Evolutionary conservation across 106 monocot genomes (phyloP).

Genomic region (Triglochin maritima): DNA sequence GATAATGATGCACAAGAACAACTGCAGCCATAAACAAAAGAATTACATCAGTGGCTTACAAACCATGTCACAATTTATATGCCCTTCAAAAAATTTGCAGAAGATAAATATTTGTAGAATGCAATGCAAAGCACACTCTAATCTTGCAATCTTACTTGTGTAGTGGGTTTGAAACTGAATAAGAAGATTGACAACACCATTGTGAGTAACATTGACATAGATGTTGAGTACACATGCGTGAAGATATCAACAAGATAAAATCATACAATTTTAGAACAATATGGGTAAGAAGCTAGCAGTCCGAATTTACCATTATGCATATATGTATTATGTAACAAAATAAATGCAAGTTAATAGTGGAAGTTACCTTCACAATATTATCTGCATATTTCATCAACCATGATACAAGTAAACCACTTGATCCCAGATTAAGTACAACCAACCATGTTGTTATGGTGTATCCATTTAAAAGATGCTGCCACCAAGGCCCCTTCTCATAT

Average conservation of each 20-base stretch:
- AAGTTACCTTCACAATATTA: constrained; percentile 85
- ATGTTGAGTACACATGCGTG: constrained; percentile 69
- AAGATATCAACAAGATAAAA: background rate
- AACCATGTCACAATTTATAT: no score
- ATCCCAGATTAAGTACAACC: constrained; percentile 90
- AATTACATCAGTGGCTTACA: background rate
- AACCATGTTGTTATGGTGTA: constrained; percentile 89
- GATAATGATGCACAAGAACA: constrained; percentile 85
- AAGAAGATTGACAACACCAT: constrained; percentile 66
- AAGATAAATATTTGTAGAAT: background rate
- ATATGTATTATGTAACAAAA: no score
- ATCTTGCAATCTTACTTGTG: constrained; percentile 39
- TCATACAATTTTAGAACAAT: background rate
- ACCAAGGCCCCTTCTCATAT: constrained; percentile 87
- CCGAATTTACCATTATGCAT: no score
- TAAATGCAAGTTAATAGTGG: background rate
- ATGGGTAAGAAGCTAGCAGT: background rate
- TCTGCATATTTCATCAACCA: constrained; percentile 99
- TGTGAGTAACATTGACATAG: constrained; percentile 83
- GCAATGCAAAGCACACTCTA: background rate
- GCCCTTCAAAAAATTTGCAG: background rate
- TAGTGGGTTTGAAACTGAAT: constrained; percentile 61
- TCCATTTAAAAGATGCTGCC: constrained; percentile 76
- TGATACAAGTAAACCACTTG: constrained; percentile 79
- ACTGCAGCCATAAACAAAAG: constrained; percentile 33